Percentiles rank a stretch among this genome's conserved stretches.
Evolutionary conservation across 257 asterid species (phyloP).

Genomic region (Solanum tacnaense): DNA sequence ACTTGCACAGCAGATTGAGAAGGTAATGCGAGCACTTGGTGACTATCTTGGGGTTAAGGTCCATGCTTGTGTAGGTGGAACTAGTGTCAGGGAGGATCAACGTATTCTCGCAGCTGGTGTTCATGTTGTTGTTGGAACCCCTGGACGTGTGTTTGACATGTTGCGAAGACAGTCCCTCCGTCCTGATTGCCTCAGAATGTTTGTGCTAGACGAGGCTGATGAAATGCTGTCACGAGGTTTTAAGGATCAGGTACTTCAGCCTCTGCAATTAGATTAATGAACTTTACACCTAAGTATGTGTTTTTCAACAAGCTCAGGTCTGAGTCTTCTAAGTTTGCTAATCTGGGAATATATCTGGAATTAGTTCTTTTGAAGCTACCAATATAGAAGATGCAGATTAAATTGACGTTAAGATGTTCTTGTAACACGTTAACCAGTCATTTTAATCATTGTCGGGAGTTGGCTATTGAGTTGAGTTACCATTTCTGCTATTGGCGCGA

Average conservation of each 20-base stretch:
- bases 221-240: conserved; percentile 86
- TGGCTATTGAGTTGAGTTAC: neutral
- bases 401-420: neutral
- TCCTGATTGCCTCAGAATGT: conserved; percentile 61
- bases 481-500: too few species aligned
- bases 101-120: conserved; percentile 68
- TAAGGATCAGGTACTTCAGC: conserved; percentile 58
- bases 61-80: conserved; percentile 85
- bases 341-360: neutral
- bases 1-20: conserved; percentile 76
- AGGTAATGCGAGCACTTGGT: conserved; percentile 85
- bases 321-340: neutral
- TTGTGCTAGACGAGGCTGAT: conserved; percentile 83
- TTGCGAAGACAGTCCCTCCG: conserved; percentile 58
- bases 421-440: neutral
- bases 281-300: neutral
- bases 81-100: conserved; percentile 87
- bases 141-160: conserved; percentile 89
- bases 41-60: conserved; percentile 86
- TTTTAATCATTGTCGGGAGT: neutral
- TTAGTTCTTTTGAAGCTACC: neutral
- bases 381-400: neutral
- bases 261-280: neutral
- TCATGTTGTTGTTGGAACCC: conserved; percentile 84
- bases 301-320: neutral